phyloP scores from a whole-genome alignment of 2,329 filamentous ascomycete genomes.

The Ophiostoma fasciatum region DNA sequence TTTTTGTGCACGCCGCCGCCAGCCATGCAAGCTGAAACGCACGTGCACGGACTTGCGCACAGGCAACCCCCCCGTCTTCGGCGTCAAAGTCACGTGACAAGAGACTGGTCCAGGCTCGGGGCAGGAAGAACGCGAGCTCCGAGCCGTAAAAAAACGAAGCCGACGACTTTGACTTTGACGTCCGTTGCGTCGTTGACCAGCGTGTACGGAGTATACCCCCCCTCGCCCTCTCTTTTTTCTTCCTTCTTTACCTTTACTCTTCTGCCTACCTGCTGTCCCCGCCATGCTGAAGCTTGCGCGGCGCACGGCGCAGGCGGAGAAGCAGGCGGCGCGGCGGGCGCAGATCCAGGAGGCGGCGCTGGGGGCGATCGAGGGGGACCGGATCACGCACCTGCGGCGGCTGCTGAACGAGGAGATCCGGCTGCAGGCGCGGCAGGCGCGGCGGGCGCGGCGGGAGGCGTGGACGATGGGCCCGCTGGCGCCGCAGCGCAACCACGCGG shows the following conservation, averaged over 20 bases:
- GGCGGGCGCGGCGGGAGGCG: constrained; percentile 50
- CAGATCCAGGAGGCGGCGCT: not conserved
- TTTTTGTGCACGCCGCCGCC: too few species aligned
- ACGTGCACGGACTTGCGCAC: too few species aligned
- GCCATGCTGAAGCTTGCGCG: not conserved
- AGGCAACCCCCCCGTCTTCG: too few species aligned
- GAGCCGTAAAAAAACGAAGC: too few species aligned
- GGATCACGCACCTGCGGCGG: constrained; percentile 12
- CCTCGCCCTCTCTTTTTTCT: not conserved
- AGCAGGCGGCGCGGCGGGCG: not conserved
- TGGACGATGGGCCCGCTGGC: constrained; percentile 67
- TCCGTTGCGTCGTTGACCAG: too few species aligned
- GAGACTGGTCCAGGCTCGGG: too few species aligned
- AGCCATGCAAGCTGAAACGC: too few species aligned
- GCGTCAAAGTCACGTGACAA: too few species aligned
- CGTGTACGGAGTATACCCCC: too few species aligned
- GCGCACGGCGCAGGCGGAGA: not conserved
- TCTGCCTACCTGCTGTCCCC: not conserved
- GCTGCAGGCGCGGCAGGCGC: constrained; percentile 18
- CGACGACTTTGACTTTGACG: too few species aligned
- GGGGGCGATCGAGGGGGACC: not conserved
- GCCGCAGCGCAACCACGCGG: constrained; percentile 48
- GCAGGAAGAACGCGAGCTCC: too few species aligned
- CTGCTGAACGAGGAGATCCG: constrained; percentile 20
- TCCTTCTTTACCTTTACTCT: not conserved